A percentile compares a stretch with the other conserved stretches of the same genome.
These are phyloP conservation scores for Melampsora americana DNA, from an alignment of 1,284 basidiomycete genomes.

Conservation along the genomic window DNA sequence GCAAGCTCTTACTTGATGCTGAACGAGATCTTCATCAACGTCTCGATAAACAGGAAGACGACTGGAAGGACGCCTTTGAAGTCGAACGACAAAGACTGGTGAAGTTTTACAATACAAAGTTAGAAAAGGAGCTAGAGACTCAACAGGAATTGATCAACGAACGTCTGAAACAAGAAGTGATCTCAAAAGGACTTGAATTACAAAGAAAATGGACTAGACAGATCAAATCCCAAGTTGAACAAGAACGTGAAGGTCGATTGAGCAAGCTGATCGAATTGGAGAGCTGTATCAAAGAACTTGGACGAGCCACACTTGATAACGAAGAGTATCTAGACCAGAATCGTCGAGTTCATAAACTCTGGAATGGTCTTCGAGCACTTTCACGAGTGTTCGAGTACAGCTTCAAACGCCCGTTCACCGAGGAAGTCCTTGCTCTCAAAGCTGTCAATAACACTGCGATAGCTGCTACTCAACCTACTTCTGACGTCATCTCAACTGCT, in stretches of 20 bases:
- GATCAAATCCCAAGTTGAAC: slow-evolving; percentile 90
- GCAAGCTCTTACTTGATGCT: slow-evolving; percentile 72
- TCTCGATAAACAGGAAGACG: slow-evolving; percentile 78
- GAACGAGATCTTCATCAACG: slow-evolving; percentile 80
- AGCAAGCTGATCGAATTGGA: slow-evolving; percentile 92
- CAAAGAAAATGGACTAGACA: slow-evolving; percentile 95
- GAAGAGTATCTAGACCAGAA: slow-evolving; percentile 83
- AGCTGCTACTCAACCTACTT: slow-evolving; percentile 67
- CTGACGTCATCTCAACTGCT: slow-evolving; percentile 25
- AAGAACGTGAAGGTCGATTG: slow-evolving; percentile 90
- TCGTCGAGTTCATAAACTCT: slow-evolving; percentile 73
- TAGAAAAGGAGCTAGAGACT: slow-evolving; percentile 77
- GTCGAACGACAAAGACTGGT: slow-evolving; percentile 73
- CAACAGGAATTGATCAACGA: slow-evolving; percentile 93
- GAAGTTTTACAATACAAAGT: slow-evolving; percentile 76
- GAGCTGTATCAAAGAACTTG: slow-evolving; percentile 81
- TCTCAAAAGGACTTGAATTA: slow-evolving; percentile 93
- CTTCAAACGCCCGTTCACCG: slow-evolving; percentile 74
- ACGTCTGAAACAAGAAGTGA: slow-evolving; percentile 89
- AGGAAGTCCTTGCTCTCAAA: slow-evolving; percentile 78
- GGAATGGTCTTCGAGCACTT: slow-evolving; percentile 53
- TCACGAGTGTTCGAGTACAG: slow-evolving; percentile 58
- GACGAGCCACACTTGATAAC: slow-evolving; percentile 86
- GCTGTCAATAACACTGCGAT: slow-evolving; percentile 65
- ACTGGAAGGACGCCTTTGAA: slow-evolving; percentile 77